Evolutionary conservation across 2,329 filamentous ascomycete genomes (phyloP).

Genomic region (Xylariaceae sp.): DNA sequence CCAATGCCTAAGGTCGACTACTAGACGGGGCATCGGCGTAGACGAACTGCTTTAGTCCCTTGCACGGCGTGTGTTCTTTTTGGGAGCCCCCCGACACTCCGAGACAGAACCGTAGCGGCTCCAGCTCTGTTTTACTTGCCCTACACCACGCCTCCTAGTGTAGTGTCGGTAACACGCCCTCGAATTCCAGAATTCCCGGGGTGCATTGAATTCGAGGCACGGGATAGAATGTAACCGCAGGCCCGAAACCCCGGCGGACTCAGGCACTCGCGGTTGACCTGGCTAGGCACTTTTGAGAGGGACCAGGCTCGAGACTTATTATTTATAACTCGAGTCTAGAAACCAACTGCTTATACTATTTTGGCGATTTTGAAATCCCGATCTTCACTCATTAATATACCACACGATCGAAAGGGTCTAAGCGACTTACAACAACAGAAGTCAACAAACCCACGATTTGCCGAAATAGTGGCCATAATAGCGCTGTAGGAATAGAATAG

Average conservation of each 20-base stretch:
- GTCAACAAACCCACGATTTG: not conserved
- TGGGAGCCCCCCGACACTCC: not conserved
- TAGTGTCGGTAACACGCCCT: conserved; percentile 7
- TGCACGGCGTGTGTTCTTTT: too few species aligned
- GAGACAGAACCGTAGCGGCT: not conserved
- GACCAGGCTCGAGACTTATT: too few species aligned
- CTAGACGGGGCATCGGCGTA: not conserved
- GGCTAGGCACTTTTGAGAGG: too few species aligned
- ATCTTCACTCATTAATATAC: too few species aligned
- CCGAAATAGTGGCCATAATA: not conserved
- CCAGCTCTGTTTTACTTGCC: conserved; percentile 5
- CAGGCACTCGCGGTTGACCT: too few species aligned
- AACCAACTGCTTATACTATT: too few species aligned
- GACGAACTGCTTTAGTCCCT: not conserved
- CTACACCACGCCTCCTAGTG: not conserved
- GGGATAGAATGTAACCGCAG: conserved; percentile 17
- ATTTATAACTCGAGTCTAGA: too few species aligned
- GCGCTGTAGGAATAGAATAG: too few species aligned
- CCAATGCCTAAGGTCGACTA: not conserved
- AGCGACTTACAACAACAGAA: not conserved
- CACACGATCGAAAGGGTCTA: too few species aligned
- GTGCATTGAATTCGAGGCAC: conserved; percentile 13
- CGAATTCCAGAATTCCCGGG: conserved; percentile 14
- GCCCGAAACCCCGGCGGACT: conserved; percentile 5
- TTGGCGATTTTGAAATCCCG: too few species aligned